A percentile compares a stretch with the other conserved stretches of the same genome.
Conservation (phyloP, 208 protist genomes). For the Hexamita inflata region DNA sequence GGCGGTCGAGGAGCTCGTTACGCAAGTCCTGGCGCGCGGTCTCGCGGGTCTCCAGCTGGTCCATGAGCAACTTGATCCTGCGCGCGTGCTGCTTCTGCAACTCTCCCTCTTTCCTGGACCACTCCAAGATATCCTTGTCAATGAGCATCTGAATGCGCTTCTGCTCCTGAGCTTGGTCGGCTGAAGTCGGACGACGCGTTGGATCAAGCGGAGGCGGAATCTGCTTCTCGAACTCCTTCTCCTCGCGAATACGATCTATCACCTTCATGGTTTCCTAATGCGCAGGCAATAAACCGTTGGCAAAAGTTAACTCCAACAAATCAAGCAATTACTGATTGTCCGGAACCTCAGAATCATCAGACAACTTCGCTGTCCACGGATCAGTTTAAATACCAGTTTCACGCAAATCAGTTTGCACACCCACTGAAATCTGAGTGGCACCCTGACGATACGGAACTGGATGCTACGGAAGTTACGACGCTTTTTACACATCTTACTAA, state of each 20-base stretch:
- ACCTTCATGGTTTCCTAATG: conserved; percentile 20
- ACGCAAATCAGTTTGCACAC: conserved; percentile 18
- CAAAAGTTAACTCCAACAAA: conserved; percentile 4
- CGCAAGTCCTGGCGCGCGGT: neutral
- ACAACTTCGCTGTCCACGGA: neutral
- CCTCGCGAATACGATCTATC: neutral
- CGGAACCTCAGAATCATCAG: neutral
- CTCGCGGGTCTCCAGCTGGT: neutral
- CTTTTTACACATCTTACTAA: no score
- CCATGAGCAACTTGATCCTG: neutral
- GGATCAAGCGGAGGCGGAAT: conserved; percentile 19
- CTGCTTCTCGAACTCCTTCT: neutral
- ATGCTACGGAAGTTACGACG: no score
- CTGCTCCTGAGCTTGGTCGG: neutral
- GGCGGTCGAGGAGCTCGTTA: neutral
- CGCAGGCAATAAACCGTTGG: conserved; percentile 5
- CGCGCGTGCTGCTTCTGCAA: neutral
- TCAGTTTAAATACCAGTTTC: conserved; percentile 17
- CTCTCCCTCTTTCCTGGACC: conserved; percentile 9
- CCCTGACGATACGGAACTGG: neutral
- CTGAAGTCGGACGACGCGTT: neutral
- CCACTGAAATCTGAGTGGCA: neutral
- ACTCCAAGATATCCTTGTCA: neutral
- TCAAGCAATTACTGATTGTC: neutral
- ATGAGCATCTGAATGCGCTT: conserved; percentile 16